These are phyloP conservation scores for Chiua virens DNA, from an alignment of 768 basidiomycete species.

Conservation along the genomic window DNA sequence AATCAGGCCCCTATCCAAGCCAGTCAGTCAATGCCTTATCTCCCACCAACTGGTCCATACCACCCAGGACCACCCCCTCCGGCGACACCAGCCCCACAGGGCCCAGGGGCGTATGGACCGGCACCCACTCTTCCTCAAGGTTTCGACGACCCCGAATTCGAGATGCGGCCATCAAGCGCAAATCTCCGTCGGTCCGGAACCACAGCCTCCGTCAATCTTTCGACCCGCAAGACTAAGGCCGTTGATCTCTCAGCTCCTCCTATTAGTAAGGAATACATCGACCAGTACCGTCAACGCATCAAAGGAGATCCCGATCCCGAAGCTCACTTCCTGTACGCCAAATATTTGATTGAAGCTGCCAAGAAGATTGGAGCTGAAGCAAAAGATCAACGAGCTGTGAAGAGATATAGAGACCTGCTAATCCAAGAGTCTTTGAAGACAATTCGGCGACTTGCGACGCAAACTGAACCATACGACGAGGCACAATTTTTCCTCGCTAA, in stretches of 20 bases:
- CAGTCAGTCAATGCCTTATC: constrained; percentile 33
- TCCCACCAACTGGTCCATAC: constrained; percentile 30
- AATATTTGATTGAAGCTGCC: constrained; percentile 98
- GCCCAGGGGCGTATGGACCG: constrained; percentile 16
- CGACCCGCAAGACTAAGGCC: constrained; percentile 73
- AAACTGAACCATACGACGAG: constrained; percentile 89
- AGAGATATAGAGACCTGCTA: constrained; percentile 88
- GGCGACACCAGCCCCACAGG: constrained; percentile 16
- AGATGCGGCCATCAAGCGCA: constrained; percentile 46
- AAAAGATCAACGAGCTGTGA: constrained; percentile 78
- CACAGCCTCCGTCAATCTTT: constrained; percentile 51
- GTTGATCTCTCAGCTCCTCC: constrained; percentile 82
- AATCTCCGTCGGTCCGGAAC: constrained; percentile 57
- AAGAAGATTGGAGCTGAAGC: constrained; percentile 79
- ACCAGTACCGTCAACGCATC: constrained; percentile 95
- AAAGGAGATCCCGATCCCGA: constrained; percentile 98
- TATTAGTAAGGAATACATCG: constrained; percentile 94
- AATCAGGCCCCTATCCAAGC: constrained; percentile 23
- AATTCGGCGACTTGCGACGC: constrained; percentile 88
- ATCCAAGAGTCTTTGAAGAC: constrained; percentile 90
- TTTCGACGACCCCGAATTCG: constrained; percentile 49
- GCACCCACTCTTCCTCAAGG: constrained; percentile 30
- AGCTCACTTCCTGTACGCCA: constrained; percentile 96
- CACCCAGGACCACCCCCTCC: constrained; percentile 20
- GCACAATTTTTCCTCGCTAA: constrained; percentile 99